phyloP scores from a whole-genome alignment of 352 stramenopile species.

The Phytophthora litchii region DNA sequence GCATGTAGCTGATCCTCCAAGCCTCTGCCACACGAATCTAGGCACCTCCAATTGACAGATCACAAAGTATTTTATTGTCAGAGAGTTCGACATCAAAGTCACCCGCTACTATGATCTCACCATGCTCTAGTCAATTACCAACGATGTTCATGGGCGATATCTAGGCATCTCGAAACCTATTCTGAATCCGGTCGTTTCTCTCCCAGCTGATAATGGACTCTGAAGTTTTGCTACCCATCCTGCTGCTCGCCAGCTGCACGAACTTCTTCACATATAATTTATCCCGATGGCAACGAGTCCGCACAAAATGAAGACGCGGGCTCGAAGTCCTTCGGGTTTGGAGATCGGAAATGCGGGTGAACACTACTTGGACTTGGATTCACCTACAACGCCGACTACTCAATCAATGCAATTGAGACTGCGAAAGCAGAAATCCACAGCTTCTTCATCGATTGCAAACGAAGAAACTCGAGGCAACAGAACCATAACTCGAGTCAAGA shows the following conservation, averaged over 20 bases:
- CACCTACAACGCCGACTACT: slow-evolving; percentile 27
- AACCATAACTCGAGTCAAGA: slow-evolving; percentile 42
- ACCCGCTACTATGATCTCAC: no score
- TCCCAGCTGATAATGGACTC: slow-evolving; percentile 28
- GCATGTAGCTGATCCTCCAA: no score
- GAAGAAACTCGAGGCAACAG: slow-evolving; percentile 16
- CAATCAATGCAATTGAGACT: slow-evolving; percentile 44
- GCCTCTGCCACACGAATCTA: no score
- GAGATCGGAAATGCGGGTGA: slow-evolving; percentile 20
- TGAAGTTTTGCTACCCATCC: slow-evolving; percentile 6
- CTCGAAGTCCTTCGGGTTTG: slow-evolving; percentile 16
- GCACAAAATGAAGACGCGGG: slow-evolving; percentile 6
- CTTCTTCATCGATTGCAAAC: slow-evolving; percentile 17
- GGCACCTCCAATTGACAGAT: no score
- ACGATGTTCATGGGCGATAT: no score
- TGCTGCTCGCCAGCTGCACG: slow-evolving; percentile 14
- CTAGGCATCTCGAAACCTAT: not conserved
- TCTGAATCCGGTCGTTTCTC: slow-evolving; percentile 26
- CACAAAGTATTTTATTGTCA: no score
- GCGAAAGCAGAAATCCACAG: slow-evolving; percentile 28
- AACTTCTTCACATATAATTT: slow-evolving; percentile 7
- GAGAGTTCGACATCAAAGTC: no score
- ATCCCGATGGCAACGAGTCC: not conserved
- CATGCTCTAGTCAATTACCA: no score
- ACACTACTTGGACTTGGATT: slow-evolving; percentile 35